A percentile compares a stretch with the other conserved stretches of the same genome.
phyloP scores from a whole-genome alignment of 1,284 basidiomycete genomes.

The Malassezia slooffiae region DNA sequence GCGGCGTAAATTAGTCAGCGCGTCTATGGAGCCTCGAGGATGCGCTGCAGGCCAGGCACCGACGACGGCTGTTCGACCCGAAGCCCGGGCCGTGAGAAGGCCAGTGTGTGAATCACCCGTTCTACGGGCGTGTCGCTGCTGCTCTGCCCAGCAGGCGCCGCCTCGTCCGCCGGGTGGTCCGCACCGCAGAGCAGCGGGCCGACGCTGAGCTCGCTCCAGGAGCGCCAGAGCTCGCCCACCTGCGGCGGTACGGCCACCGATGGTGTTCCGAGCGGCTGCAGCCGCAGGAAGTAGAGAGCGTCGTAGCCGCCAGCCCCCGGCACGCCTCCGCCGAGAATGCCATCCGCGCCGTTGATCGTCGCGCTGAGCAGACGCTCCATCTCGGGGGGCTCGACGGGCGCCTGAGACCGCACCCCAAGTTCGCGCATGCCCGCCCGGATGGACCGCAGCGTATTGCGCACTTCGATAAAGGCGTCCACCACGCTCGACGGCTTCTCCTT shows the following conservation, averaged over 20 bases:
- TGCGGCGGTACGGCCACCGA: conserved; percentile 3
- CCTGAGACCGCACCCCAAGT: conserved; percentile 68
- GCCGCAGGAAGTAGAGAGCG: conserved; percentile 61
- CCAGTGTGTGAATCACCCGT: neutral
- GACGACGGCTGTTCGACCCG: neutral
- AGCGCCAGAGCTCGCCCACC: conserved; percentile 20
- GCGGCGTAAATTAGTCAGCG: too few species aligned
- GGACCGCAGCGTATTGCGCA: conserved; percentile 50
- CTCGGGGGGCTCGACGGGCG: conserved; percentile 81
- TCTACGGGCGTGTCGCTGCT: neutral
- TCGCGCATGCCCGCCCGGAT: conserved; percentile 72
- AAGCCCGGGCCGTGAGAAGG: conserved; percentile 1
- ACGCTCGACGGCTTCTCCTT: conserved; percentile 12
- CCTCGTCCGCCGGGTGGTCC: conserved; percentile 39
- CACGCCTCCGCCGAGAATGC: conserved; percentile 85
- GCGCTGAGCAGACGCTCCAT: conserved; percentile 78
- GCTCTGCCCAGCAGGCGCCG: neutral
- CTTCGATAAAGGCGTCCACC: conserved; percentile 23
- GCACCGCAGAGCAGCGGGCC: conserved; percentile 57
- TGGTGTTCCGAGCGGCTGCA: neutral
- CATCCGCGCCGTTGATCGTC: conserved; percentile 60
- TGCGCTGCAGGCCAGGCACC: conserved; percentile 8
- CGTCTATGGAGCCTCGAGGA: too few species aligned
- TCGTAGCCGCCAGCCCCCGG: conserved; percentile 97
- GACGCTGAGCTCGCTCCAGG: conserved; percentile 13